Conservation (phyloP, 345 rosid species). For the Cardamine occulta region DNA sequence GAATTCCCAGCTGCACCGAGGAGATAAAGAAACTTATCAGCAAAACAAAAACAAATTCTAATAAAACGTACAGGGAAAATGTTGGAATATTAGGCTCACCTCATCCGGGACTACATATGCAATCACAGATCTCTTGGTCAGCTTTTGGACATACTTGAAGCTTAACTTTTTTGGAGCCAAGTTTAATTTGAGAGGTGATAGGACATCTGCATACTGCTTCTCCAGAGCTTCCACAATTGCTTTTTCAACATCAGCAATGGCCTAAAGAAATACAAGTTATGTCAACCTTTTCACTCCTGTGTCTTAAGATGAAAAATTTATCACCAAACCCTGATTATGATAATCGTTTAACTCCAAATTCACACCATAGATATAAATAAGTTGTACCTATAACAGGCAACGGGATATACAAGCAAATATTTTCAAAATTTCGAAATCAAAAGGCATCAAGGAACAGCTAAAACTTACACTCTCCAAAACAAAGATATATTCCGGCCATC, state of each 20-base stretch:
- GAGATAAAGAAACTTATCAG: constrained; percentile 24
- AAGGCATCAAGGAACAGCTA: constrained; percentile 9
- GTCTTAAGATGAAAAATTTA: neutral
- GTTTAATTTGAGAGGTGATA: constrained; percentile 91
- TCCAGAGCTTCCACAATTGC: constrained; percentile 93
- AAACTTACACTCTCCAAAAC: constrained; percentile 85
- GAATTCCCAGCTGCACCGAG: constrained; percentile 72
- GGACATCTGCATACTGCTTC: constrained; percentile 89
- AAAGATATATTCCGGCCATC: constrained; percentile 96
- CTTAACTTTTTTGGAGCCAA: constrained; percentile 87
- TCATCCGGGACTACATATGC: constrained; percentile 85
- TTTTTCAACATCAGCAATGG: constrained; percentile 93
- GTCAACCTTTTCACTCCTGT: constrained; percentile 12
- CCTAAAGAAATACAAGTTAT: constrained; percentile 52
- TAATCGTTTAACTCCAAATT: neutral
- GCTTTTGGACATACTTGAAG: constrained; percentile 87
- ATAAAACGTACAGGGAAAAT: neutral
- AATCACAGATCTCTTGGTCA: constrained; percentile 77
- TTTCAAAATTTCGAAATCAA: neutral
- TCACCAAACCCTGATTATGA: neutral
- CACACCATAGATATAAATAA: neutral
- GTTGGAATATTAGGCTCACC: constrained; percentile 49
- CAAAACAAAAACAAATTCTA: constrained; percentile 13
- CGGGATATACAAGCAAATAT: neutral
- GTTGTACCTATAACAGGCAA: constrained; percentile 3